phyloP scores from a whole-genome alignment of 1,284 basidiomycete species.

The Ganoderma sinense region DNA sequence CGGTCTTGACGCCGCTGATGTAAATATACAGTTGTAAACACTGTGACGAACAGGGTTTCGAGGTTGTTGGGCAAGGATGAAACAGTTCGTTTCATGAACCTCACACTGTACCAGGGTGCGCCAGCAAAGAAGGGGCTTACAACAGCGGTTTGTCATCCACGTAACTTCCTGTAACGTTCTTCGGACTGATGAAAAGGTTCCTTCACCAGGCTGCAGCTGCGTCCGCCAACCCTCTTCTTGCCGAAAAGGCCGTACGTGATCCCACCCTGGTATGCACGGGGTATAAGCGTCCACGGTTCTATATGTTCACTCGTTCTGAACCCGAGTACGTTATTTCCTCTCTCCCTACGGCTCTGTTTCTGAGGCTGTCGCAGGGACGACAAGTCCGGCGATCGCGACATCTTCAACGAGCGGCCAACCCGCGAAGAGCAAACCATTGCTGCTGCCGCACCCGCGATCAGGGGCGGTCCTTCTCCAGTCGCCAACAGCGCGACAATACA shows the following conservation, averaged over 20 bases:
- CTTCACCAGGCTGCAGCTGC: conserved; percentile 85
- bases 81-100: conserved; percentile 88
- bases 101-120: conserved; percentile 92
- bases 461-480: conserved; percentile 67
- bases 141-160: conserved; percentile 67
- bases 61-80: conserved; percentile 95
- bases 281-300: conserved; percentile 95
- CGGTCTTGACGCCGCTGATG: neutral
- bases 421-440: conserved; percentile 96
- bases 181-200: neutral
- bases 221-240: conserved; percentile 93
- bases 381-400: conserved; percentile 90
- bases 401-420: conserved; percentile 98
- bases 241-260: conserved; percentile 84
- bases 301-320: conserved; percentile 93
- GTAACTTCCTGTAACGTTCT: neutral
- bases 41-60: conserved; percentile 92
- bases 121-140: conserved; percentile 88
- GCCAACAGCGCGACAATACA: conserved; percentile 90
- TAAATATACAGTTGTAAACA: conserved; percentile 82
- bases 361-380: conserved; percentile 65
- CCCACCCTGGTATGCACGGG: conserved; percentile 95
- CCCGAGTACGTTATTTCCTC: conserved; percentile 73
- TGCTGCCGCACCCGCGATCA: conserved; percentile 61
- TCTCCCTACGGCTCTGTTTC: conserved; percentile 13